Percentiles rank a stretch among this genome's conserved stretches.
Conservation (phyloP, 805 yeast species). For the Danielozyma ontarioensis region DNA sequence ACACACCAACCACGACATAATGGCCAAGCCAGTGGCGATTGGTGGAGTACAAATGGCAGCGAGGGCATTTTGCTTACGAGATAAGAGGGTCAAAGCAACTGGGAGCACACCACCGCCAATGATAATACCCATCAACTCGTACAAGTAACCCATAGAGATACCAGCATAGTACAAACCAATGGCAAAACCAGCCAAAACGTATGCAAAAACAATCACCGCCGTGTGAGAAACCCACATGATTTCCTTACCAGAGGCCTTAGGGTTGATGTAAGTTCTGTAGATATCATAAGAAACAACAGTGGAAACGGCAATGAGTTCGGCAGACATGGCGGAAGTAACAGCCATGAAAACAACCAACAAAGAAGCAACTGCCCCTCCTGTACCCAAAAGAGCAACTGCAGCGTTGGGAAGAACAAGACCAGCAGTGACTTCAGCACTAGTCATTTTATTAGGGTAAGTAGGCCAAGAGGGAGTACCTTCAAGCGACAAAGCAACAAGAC, state of each 20-base stretch:
- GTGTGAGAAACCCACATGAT: conserved; percentile 66
- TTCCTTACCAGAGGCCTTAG: conserved; percentile 69
- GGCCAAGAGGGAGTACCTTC: conserved; percentile 72
- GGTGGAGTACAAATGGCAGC: conserved; percentile 79
- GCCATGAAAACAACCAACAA: conserved; percentile 84
- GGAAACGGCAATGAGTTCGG: conserved; percentile 85
- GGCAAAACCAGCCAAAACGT: conserved; percentile 75
- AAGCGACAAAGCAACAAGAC: conserved; percentile 74
- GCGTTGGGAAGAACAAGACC: conserved; percentile 78
- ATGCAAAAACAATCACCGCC: conserved; percentile 53
- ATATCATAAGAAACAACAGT: conserved; percentile 83
- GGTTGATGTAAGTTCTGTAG: conserved; percentile 75
- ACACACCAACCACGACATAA: conserved; percentile 50
- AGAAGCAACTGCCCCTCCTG: conserved; percentile 83
- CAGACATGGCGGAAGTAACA: conserved; percentile 87
- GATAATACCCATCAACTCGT: conserved; percentile 85
- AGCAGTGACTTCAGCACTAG: conserved; percentile 67
- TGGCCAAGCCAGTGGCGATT: conserved; percentile 67
- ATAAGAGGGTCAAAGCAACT: conserved; percentile 58
- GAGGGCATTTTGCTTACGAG: conserved; percentile 55
- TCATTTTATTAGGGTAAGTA: conserved; percentile 64
- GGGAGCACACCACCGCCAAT: conserved; percentile 86
- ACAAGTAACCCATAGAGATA: conserved; percentile 81
- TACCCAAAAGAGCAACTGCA: conserved; percentile 80
- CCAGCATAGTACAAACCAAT: conserved; percentile 79